phyloP scores from a whole-genome alignment of 2,329 filamentous ascomycete species.

The Fonsecaea nubica region DNA sequence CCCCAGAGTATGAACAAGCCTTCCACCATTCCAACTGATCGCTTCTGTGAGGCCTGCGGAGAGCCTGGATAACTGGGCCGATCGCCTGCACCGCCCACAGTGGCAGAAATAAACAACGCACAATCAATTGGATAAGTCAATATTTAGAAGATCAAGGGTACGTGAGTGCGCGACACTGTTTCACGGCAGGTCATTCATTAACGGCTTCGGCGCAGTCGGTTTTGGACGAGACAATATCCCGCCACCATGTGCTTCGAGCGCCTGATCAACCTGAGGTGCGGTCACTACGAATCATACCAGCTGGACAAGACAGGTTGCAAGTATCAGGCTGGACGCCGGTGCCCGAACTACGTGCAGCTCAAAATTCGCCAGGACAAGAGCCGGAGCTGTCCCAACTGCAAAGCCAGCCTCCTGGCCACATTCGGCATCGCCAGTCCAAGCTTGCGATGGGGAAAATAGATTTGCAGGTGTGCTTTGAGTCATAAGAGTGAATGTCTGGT shows the following conservation, averaged over 20 bases:
- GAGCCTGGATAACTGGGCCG: conserved; percentile 42
- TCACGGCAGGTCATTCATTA: background rate
- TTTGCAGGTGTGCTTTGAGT: conserved; percentile 1
- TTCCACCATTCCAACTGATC: conserved; percentile 39
- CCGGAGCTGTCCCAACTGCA: conserved; percentile 39
- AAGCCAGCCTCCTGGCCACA: conserved; percentile 35
- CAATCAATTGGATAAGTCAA: conserved; percentile 17
- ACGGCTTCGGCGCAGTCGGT: conserved; percentile 1
- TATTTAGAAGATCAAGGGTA: conserved; percentile 11
- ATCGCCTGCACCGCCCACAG: conserved; percentile 23
- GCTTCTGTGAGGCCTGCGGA: conserved; percentile 42
- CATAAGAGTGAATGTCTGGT: background rate
- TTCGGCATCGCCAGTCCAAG: conserved; percentile 40
- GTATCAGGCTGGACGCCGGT: conserved; percentile 33
- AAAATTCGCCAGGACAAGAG: conserved; percentile 39
- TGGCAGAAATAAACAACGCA: conserved; percentile 15
- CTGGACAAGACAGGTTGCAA: conserved; percentile 39
- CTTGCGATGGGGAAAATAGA: conserved; percentile 28
- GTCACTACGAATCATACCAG: conserved; percentile 40
- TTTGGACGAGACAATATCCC: background rate
- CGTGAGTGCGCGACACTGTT: conserved; percentile 2
- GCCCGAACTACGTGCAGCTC: conserved; percentile 37
- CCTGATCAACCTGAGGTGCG: conserved; percentile 36
- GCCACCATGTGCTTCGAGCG: conserved; percentile 41
- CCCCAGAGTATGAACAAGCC: conserved; percentile 43